Evolutionary conservation across 371 early-diverging fungal genomes (phyloP), one percentile per base, ranked within the genome.

Genomic region (Chytridiales sp.): DNA sequence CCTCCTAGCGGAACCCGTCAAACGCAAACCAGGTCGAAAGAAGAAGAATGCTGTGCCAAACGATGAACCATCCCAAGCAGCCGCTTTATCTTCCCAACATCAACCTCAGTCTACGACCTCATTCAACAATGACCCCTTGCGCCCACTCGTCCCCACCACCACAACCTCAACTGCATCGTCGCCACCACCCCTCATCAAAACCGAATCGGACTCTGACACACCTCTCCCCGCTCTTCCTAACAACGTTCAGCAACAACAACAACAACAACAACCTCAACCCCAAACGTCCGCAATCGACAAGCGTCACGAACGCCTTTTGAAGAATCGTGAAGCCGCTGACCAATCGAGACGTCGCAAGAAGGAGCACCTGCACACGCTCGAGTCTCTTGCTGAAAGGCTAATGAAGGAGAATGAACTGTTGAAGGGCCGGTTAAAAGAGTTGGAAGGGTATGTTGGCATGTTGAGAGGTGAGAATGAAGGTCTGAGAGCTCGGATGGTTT

Each of bases 301-400:
- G 69, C 80, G 89, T 29, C 90, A 92, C 67, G 91, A 91, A 64
- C 80, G 94, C 17, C 68, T 93, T 53, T 90, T 93, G 59, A 92
- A 92, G 76, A 94, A 94, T 68, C 80, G 94, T n/a, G 93, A 91
- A 0, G 91, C 92, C 0, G 94, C 94, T 1, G 73, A 92, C 38
- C 72, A 89, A 47, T 91, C 92, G 8, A 84, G 94, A 31, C 91
- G 91, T 70, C 85, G 93, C 47, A 90, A 91, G 74, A 83, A 93
- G 36, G 92, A 94, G 47, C 92, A 92, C 57, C 66, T 91, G 54
- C 79, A 66, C 42, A 69, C 78, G 13, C 77, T 94, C n/a, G 94
- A 94, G 69, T 74, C 78, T 8, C 82, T 86, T 47, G 81, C 83
- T 2, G 79, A 85, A 47, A 62, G 71, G 21, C 74, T 93, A 34